Evolutionary conservation across 2,329 filamentous ascomycete genomes (phyloP).

Genomic region (Aspergillus glaucus): DNA sequence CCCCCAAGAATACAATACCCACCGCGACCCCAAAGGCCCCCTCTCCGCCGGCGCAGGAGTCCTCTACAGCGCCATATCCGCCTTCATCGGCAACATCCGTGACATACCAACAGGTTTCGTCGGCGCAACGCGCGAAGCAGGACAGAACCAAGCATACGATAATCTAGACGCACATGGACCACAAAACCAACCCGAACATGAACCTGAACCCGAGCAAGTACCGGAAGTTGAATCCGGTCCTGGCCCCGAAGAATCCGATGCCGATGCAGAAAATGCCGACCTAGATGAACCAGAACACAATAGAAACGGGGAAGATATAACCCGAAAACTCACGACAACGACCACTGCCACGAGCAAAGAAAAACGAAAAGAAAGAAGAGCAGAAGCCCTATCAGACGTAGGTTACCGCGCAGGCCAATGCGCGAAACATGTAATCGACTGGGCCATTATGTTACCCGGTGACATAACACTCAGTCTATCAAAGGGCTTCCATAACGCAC

Average conservation of each 20-base stretch:
- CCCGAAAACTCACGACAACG: not conserved
- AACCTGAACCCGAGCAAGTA: not conserved
- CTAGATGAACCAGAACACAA: not conserved
- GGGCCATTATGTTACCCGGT: conserved; percentile 74
- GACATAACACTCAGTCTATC: conserved; percentile 78
- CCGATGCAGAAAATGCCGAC: not conserved
- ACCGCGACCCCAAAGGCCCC: conserved; percentile 72
- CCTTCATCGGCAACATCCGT: conserved; percentile 73
- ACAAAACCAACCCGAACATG: not conserved
- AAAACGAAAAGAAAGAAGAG: conserved; percentile 1
- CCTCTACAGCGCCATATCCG: conserved; percentile 73
- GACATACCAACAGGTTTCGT: conserved; percentile 57
- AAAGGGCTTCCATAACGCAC: conserved; percentile 82
- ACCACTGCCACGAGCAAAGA: not conserved
- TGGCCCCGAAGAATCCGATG: not conserved
- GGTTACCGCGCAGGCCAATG: conserved; percentile 61
- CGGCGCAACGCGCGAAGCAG: not conserved
- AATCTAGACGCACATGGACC: not conserved
- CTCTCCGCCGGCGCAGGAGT: conserved; percentile 71
- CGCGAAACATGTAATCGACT: conserved; percentile 64
- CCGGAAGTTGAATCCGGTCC: not conserved
- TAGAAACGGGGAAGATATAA: not conserved
- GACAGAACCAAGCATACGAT: not conserved
- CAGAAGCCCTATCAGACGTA: conserved; percentile 44
- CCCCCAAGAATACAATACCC: conserved; percentile 64